Base-by-base conservation (phyloP, 2,329 filamentous ascomycete genomes). In the Neopestalotiopsis sp. region DNA sequence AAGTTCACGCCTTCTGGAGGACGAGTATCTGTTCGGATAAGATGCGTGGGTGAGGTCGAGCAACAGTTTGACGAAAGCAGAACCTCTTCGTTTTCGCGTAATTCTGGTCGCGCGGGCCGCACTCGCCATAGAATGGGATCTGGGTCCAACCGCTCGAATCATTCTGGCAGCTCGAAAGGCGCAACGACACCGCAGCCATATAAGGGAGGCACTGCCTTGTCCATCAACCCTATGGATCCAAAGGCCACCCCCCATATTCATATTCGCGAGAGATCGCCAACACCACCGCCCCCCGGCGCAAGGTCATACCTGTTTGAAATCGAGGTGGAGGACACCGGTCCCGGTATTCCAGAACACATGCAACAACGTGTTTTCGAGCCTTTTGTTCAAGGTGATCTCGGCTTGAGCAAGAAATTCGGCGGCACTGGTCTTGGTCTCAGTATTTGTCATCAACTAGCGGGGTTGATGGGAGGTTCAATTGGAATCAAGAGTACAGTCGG, bases 331-430 rank as follows among this genome's bases (percentile, higher is more conserved):
- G 95, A 98, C 73, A 95, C 91, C 0, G 95, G 95, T 0, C 94
- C 94, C 0, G 95, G 95, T 34, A 97, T 97, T 68, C 89, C 94
- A 0, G 88, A 90, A 6, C 83, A 91, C 71, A 88, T 97, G 79
- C 94, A 94, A 74, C 85, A 93, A 68, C 91, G 91, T 73, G 94
- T 98, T 10, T 98, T 98, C 77, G 95, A 97, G 78, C 95, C 95
- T 0, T 98, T 98, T 76, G 93, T 97, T 0, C 95, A 98, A 79
- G 95, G 93, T n/a, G 94, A 97, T 76, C 83, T 96, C 1, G 93
- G 94, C 0, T 82, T 98, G 17, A 97, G 92, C 82, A 97, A 94
- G 79, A 96, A 96, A 76, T 97, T 91, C 76, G 94, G 94, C 20
- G 95, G 95, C 17, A 97, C 95, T 1, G 95, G 95, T 4, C 83